Conservation (phyloP, 495 filamentous ascomycete genomes). For the Penicillium steckii region DNA sequence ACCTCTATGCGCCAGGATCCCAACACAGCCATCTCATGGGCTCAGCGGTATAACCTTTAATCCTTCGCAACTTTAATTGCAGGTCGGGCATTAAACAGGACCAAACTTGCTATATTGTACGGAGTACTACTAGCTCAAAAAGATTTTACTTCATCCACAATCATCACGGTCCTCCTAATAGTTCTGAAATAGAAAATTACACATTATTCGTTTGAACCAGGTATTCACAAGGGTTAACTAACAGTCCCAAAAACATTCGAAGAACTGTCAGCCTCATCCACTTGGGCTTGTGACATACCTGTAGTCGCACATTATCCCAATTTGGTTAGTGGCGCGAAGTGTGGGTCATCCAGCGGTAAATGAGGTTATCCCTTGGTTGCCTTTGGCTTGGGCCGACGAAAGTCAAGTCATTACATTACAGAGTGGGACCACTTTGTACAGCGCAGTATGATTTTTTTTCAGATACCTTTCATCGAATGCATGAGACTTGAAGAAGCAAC, state of each 20-base stretch:
- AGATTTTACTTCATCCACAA: no score
- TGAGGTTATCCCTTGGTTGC: conserved; percentile 5
- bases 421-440: no score
- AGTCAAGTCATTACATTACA: no score
- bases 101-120: not conserved
- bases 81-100: not conserved
- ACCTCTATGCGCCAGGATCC: conserved; percentile 1
- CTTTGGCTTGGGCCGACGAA: not conserved
- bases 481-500: not conserved
- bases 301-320: conserved; percentile 7
- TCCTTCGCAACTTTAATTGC: conserved; percentile 11
- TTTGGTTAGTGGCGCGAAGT: conserved; percentile 3
- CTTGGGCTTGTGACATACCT: not conserved
- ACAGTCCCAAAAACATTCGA: not conserved
- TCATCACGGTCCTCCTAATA: no score
- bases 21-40: not conserved
- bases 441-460: no score
- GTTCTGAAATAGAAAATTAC: no score
- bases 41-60: conserved; percentile 1
- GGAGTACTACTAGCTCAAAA: no score
- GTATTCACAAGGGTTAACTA: no score
- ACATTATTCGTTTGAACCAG: no score
- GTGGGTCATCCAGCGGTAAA: not conserved
- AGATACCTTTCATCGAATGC: no score
- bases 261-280: conserved; percentile 9